Evolutionary conservation across 139 green algal species (phyloP).

Genomic region (Spirogloea muscicola): DNA sequence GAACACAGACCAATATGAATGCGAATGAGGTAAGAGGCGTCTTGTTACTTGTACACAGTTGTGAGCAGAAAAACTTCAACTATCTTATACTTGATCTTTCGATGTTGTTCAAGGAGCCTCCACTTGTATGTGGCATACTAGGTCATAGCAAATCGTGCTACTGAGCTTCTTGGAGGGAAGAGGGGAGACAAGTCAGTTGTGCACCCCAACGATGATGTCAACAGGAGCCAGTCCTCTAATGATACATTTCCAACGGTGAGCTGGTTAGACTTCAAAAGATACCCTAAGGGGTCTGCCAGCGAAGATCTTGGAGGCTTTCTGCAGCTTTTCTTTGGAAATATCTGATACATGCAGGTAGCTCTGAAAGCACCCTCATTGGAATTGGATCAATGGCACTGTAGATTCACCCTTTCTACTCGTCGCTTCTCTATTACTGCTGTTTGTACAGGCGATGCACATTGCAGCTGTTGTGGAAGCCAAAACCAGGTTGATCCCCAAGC

Average conservation of each 20-base stretch:
- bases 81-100: neutral
- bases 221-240: conserved; percentile 90
- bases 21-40: conserved; percentile 46
- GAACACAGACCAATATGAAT: conserved; percentile 59
- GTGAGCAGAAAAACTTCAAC: neutral
- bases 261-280: too few relatives aligned
- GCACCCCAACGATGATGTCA: conserved; percentile 97
- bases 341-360: too few relatives aligned
- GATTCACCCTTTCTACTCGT: too few relatives aligned
- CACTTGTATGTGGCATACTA: conserved; percentile 22
- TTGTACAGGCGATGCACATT: conserved; percentile 89
- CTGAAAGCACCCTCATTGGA: too few relatives aligned
- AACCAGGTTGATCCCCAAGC: conserved; percentile 64
- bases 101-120: neutral
- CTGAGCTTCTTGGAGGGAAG: conserved; percentile 75
- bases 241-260: conserved; percentile 89
- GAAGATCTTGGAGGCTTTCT: neutral
- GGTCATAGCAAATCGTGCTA: conserved; percentile 64
- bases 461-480: conserved; percentile 70
- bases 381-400: too few relatives aligned
- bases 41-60: neutral
- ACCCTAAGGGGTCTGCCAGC: too few relatives aligned
- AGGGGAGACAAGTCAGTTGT: conserved; percentile 77
- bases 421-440: too few relatives aligned
- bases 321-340: too few relatives aligned